Percentiles rank a stretch among this genome's conserved stretches.
These are phyloP conservation scores for Withania somnifera DNA, from an alignment of 305 asterid genomes.

Conservation along the genomic window DNA sequence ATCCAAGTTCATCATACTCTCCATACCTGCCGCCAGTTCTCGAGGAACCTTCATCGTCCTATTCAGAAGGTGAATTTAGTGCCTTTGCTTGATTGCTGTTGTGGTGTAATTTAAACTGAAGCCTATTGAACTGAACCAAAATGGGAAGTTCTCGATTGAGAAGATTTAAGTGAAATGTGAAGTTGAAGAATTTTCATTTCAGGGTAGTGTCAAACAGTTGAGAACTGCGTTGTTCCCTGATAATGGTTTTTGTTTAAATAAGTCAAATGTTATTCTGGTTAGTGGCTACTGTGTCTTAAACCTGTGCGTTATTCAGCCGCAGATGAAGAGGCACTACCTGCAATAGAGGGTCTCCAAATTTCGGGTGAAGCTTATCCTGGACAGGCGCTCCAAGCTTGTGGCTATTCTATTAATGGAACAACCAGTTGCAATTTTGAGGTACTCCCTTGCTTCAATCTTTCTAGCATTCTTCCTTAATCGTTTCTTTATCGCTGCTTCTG, in stretches of 20 bases:
- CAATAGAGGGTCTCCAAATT: constrained; percentile 90
- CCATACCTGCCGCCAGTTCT: constrained; percentile 84
- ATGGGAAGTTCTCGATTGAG: background rate
- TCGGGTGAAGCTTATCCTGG: constrained; percentile 96
- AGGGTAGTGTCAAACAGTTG: background rate
- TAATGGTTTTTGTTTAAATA: background rate
- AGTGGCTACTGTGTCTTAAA: constrained; percentile 15
- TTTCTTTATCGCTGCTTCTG: background rate
- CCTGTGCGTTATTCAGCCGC: constrained; percentile 54
- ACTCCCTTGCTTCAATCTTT: constrained; percentile 7
- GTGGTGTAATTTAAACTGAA: constrained; percentile 1
- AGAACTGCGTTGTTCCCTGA: background rate
- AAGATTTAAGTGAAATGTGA: background rate
- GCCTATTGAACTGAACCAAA: background rate
- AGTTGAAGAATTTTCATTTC: background rate
- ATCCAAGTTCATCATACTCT: constrained; percentile 75
- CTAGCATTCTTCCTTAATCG: background rate
- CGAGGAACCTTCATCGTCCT: constrained; percentile 90
- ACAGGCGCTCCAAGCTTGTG: constrained; percentile 81
- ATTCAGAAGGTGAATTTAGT: constrained; percentile 66
- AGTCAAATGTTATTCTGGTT: constrained; percentile 14
- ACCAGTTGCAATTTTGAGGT: constrained; percentile 99
- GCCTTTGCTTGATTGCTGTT: background rate
- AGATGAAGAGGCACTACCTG: constrained; percentile 95
- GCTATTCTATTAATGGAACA: constrained; percentile 90